Evolutionary conservation across 805 yeast species (phyloP).

Genomic region (Candida pini): DNA sequence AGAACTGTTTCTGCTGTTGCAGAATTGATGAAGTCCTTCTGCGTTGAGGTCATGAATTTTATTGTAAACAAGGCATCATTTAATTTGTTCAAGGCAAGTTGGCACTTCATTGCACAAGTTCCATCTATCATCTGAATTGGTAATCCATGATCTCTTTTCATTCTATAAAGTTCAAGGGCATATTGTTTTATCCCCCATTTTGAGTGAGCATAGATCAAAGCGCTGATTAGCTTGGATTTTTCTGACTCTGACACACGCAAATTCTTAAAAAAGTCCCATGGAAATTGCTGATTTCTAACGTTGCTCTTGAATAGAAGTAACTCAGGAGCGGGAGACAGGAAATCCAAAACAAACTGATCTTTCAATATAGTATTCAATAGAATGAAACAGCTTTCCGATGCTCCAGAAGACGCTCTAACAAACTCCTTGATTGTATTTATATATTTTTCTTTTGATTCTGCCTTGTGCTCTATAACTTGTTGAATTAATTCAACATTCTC

Average conservation of each 20-base stretch:
- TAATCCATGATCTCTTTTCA: conserved; percentile 8
- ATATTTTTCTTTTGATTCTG: neutral
- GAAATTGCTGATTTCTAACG: conserved; percentile 3
- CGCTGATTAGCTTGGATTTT: conserved; percentile 11
- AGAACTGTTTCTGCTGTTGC: conserved; percentile 15
- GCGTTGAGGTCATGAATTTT: conserved; percentile 2
- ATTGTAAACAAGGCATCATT: conserved; percentile 10
- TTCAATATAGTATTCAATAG: neutral
- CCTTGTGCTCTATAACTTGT: conserved; percentile 1
- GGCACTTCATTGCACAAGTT: conserved; percentile 15
- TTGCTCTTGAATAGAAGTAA: no score
- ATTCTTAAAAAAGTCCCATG: conserved; percentile 5
- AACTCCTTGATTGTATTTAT: no score
- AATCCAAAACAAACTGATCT: no score
- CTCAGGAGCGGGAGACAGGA: no score
- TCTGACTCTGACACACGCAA: conserved; percentile 4
- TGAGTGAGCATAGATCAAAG: conserved; percentile 15
- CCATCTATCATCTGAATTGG: conserved; percentile 12
- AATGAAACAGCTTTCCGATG: no score
- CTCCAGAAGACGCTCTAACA: no score
- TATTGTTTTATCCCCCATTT: conserved; percentile 18
- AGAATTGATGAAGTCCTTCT: conserved; percentile 7
- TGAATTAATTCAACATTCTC: conserved; percentile 3
- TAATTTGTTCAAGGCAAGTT: conserved; percentile 7
- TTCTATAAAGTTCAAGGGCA: conserved; percentile 7